Evolutionary conservation across 352 stramenopile species (phyloP), one percentile per base, ranked within the genome.

Genomic region (Lagenidium giganteum): DNA sequence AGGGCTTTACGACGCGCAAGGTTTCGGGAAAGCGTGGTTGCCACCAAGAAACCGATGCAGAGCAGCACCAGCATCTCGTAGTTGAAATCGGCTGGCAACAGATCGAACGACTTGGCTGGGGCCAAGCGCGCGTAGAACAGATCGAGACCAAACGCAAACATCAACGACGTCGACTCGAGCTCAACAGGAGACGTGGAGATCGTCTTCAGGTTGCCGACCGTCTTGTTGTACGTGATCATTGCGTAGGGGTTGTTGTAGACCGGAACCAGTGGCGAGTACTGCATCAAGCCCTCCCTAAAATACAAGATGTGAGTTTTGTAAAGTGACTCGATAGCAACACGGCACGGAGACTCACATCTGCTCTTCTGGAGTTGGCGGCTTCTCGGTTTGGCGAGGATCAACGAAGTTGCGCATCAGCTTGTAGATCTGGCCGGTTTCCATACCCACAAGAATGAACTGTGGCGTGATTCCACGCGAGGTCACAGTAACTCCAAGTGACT

Each of bases 11-110:
- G 75, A 33, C 78, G 59, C 17, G 79, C 70, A 7, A 93, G 61
- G 13, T 57, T 47, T 47, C 82, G 83, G 1, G 84, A 69, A 8
- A 86, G 39, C 41, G 90, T 68, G 4, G 82, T 89, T 21, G 64
- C 80, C 17, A 73, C 68, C 35, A 96, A 57, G 44, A 98, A 85
- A 24, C 69, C 89, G 30, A 93, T 50, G 37, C 94, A 87, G 27
- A 98, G 67, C 23, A 96, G 54, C 21, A 95, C 77, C n/a, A 98
- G 67, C 54, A 98, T 76, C 54, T 88, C 72, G 51, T 93, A 84
- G 61, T 97, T 97, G 58, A 98, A 98, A 66, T 97, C 93, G 34
- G 95, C 93, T 5, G 95, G 90, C 20, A 98, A 69, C 39, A 98
- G 67, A 59, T 98, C 95, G 50, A 98, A 98, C 40, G 88, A 90